phyloP scores from a whole-genome alignment of 768 basidiomycete genomes.

The Porpolomopsis calyptriformis region DNA sequence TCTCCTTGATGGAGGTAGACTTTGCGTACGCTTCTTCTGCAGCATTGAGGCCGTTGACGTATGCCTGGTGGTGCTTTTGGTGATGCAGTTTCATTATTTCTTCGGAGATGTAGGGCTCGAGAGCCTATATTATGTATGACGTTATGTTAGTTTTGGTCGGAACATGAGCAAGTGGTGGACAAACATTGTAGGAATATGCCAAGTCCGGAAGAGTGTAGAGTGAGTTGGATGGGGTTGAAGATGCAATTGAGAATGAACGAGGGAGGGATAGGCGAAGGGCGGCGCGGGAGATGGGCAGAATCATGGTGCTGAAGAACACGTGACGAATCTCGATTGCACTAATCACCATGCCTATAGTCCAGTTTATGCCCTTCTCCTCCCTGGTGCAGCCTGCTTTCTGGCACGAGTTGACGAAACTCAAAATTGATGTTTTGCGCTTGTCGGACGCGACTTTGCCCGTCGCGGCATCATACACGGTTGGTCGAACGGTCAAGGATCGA shows the following conservation, averaged over 20 bases:
- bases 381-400: constrained; percentile 87
- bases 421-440: constrained; percentile 83
- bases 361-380: constrained; percentile 84
- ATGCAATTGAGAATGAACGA: constrained; percentile 35
- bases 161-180: not conserved
- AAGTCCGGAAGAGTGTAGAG: constrained; percentile 70
- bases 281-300: constrained; percentile 41
- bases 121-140: constrained; percentile 31
- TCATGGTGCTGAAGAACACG: no score
- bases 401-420: constrained; percentile 80
- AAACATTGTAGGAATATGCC: constrained; percentile 71
- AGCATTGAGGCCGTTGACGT: constrained; percentile 85
- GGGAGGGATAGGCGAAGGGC: constrained; percentile 33
- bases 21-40: constrained; percentile 72
- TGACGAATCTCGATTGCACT: no score
- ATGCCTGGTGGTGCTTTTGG: constrained; percentile 91
- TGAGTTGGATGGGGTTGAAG: constrained; percentile 29
- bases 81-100: constrained; percentile 96
- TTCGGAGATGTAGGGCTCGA: constrained; percentile 86
- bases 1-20: constrained; percentile 58
- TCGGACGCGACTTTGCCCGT: constrained; percentile 62
- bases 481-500: constrained; percentile 63
- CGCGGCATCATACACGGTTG: constrained; percentile 57
- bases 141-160: no score
- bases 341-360: constrained; percentile 67